These are phyloP conservation scores for Piedraia hortae DNA, from an alignment of 2,329 filamentous ascomycete genomes.

Conservation along the genomic window DNA sequence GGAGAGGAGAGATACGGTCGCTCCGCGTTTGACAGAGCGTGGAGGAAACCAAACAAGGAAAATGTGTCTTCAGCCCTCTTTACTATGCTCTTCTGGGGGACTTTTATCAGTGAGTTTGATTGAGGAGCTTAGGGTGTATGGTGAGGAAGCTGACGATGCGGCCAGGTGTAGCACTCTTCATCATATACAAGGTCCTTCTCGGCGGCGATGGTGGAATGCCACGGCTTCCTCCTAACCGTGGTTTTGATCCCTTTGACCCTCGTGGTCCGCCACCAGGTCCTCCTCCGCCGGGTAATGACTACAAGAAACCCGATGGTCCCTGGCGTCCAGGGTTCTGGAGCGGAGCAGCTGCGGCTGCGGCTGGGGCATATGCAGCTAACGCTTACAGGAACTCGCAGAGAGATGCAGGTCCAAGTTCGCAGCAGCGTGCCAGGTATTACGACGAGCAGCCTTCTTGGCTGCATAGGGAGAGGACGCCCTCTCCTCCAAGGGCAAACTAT, in stretches of 20 bases:
- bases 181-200: not conserved
- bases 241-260: slow-evolving; percentile 9
- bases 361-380: slow-evolving; percentile 6
- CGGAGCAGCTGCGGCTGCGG: slow-evolving; percentile 28
- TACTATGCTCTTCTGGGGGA: slow-evolving; percentile 26
- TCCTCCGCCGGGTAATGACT: no score
- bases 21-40: slow-evolving; percentile 2
- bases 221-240: not conserved
- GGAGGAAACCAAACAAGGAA: slow-evolving; percentile 1
- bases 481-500: slow-evolving; percentile 2
- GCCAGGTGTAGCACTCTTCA: not conserved
- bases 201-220: slow-evolving; percentile 1
- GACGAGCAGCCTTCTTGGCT: slow-evolving; percentile 8
- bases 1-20: slow-evolving; percentile 44
- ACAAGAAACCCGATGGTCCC: no score
- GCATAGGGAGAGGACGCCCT: slow-evolving; percentile 6
- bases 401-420: slow-evolving; percentile 4
- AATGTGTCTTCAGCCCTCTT: slow-evolving; percentile 5
- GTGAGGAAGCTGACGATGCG: no score
- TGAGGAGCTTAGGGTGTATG: no score
- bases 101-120: slow-evolving; percentile 25
- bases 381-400: slow-evolving; percentile 2
- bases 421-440: slow-evolving; percentile 4
- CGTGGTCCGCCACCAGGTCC: no score
- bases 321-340: slow-evolving; percentile 56